Evolutionary conservation across 805 yeast genomes (phyloP).

Genomic region (Teunomyces barrocoloradensis): DNA sequence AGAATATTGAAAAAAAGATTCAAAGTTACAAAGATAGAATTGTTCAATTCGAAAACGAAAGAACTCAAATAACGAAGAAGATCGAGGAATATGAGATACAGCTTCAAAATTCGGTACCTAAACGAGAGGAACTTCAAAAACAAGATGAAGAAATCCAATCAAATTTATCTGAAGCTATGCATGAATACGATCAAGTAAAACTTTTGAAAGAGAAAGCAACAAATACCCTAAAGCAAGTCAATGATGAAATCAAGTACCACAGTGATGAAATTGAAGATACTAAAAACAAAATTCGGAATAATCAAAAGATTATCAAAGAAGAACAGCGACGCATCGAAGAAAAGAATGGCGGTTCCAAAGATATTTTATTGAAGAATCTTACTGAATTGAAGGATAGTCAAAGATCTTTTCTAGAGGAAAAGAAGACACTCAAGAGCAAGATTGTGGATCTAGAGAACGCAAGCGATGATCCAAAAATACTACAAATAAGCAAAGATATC

Average conservation of each 20-base stretch:
- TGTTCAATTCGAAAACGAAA: constrained; percentile 6
- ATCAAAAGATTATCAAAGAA: constrained; percentile 17
- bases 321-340: constrained; percentile 42
- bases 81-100: constrained; percentile 3
- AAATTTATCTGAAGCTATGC: constrained; percentile 3
- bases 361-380: constrained; percentile 22
- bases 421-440: constrained; percentile 7
- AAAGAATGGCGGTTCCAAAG: constrained; percentile 45
- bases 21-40: constrained; percentile 9
- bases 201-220: constrained; percentile 38
- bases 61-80: constrained; percentile 17
- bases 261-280: constrained; percentile 13
- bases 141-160: neutral
- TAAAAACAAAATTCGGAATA: constrained; percentile 10
- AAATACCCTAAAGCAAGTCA: constrained; percentile 7
- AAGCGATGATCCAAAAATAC: neutral
- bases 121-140: neutral
- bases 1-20: constrained; percentile 25
- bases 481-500: constrained; percentile 6
- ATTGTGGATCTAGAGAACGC: constrained; percentile 13
- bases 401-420: constrained; percentile 13
- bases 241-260: constrained; percentile 14
- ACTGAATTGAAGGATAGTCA: constrained; percentile 20
- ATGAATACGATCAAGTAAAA: constrained; percentile 29
- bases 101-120: neutral